These are phyloP conservation scores for Rhizophora mangle DNA, from an alignment of 345 rosid species.

Conservation along the genomic window DNA sequence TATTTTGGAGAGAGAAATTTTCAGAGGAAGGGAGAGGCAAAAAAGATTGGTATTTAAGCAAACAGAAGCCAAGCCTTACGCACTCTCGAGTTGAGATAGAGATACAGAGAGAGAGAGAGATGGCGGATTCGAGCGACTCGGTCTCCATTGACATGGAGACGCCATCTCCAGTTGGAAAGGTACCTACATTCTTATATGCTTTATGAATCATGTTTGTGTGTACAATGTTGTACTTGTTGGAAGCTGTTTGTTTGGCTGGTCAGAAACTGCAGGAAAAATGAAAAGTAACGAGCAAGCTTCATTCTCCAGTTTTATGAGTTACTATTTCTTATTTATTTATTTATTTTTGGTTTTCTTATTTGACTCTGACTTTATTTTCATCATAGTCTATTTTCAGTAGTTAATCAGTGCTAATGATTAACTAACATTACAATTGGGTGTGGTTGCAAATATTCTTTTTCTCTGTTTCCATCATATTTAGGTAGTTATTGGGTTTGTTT, in stretches of 20 bases:
- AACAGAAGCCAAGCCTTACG: not conserved
- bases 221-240: not conserved
- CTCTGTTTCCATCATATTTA: too few relatives aligned
- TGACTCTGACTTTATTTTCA: not conserved
- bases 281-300: conserved; percentile 6
- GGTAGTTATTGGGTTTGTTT: too few relatives aligned
- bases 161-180: conserved; percentile 89
- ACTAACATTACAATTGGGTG: too few relatives aligned
- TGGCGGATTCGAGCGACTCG: conserved; percentile 57
- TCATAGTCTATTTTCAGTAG: not conserved
- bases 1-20: not conserved
- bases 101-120: conserved; percentile 41
- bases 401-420: too few relatives aligned
- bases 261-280: conserved; percentile 27
- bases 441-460: too few relatives aligned
- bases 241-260: conserved; percentile 22
- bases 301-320: not conserved
- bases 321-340: not conserved
- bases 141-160: conserved; percentile 67
- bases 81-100: not conserved
- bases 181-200: conserved; percentile 1
- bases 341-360: not conserved
- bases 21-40: not conserved
- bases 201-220: not conserved
- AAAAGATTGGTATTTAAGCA: conserved; percentile 35